Conservation (phyloP, 2,329 filamentous ascomycete species). For the Diplodia seriata region DNA sequence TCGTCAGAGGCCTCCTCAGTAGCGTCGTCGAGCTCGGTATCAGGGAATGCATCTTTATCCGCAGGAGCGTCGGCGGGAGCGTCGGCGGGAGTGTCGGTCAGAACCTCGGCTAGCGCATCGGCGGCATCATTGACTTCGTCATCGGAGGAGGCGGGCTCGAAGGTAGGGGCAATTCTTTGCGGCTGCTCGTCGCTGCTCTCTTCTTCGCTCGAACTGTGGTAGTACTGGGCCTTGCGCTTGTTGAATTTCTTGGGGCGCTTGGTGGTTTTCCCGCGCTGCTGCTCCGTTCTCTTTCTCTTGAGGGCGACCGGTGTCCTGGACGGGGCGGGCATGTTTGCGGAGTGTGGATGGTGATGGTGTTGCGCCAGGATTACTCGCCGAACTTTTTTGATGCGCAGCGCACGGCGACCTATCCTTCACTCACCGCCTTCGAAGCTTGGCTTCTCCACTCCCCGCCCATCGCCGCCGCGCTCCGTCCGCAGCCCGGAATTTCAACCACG, state of each 20-base stretch:
- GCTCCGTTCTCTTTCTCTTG: slow-evolving; percentile 66
- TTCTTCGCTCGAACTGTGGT: slow-evolving; percentile 70
- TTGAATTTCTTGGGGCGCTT: slow-evolving; percentile 62
- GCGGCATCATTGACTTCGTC: slow-evolving; percentile 34
- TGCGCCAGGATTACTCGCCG: background rate
- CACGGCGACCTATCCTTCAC: background rate
- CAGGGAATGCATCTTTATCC: slow-evolving; percentile 46
- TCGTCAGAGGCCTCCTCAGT: slow-evolving; percentile 47
- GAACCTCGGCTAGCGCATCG: slow-evolving; percentile 30
- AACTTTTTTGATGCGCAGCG: slow-evolving; percentile 17
- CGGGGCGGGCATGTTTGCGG: slow-evolving; percentile 37
- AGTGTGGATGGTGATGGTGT: background rate
- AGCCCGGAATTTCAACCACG: slow-evolving; percentile 26
- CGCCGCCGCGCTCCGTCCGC: slow-evolving; percentile 21
- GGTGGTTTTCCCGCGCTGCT: slow-evolving; percentile 61
- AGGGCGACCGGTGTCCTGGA: slow-evolving; percentile 44
- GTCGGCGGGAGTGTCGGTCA: slow-evolving; percentile 25
- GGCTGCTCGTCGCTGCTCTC: slow-evolving; percentile 35
- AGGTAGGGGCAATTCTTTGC: slow-evolving; percentile 1
- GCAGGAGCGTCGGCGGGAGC: slow-evolving; percentile 42
- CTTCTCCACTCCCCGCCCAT: slow-evolving; percentile 14
- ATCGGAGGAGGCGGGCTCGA: slow-evolving; percentile 8
- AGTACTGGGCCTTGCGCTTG: slow-evolving; percentile 69
- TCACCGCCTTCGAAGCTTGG: slow-evolving; percentile 16
- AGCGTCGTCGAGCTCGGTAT: slow-evolving; percentile 37